A percentile compares a stretch with the other conserved stretches of the same genome.
Conservation (phyloP, 306 rosid species). For the Vigna radiata region DNA sequence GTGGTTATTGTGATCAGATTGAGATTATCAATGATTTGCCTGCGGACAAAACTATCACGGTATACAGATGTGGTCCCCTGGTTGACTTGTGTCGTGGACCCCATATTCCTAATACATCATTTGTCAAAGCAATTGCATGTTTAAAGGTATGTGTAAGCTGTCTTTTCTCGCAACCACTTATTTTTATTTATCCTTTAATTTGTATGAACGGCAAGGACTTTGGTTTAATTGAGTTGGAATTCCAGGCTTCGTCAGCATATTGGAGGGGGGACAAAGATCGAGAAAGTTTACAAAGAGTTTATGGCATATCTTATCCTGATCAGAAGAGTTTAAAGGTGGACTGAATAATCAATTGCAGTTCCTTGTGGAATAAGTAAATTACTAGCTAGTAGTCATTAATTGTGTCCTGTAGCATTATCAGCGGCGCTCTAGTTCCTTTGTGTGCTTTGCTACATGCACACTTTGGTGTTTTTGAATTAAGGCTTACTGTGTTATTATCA, state of each 20-base stretch:
- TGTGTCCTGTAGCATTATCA: background rate
- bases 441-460: background rate
- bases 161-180: constrained; percentile 13
- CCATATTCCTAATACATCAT: constrained; percentile 95
- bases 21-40: constrained; percentile 96
- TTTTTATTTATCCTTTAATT: constrained; percentile 26
- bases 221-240: constrained; percentile 43
- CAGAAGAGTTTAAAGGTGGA: constrained; percentile 84
- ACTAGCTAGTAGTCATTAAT: background rate
- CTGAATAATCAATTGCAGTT: constrained; percentile 22
- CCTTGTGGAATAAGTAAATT: constrained; percentile 22
- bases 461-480: background rate
- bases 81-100: constrained; percentile 98
- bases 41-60: constrained; percentile 90
- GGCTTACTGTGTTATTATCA: constrained; percentile 1
- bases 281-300: constrained; percentile 95
- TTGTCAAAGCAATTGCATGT: constrained; percentile 92
- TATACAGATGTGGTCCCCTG: constrained; percentile 94
- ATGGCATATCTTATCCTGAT: constrained; percentile 98
- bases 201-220: background rate
- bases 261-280: constrained; percentile 95
- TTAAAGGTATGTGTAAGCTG: constrained; percentile 66
- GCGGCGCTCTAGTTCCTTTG: background rate
- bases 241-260: constrained; percentile 96
- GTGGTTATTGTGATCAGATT: constrained; percentile 58